These are phyloP conservation scores for Noccaea caerulescens DNA, from an alignment of 345 rosid genomes.

Conservation along the genomic window DNA sequence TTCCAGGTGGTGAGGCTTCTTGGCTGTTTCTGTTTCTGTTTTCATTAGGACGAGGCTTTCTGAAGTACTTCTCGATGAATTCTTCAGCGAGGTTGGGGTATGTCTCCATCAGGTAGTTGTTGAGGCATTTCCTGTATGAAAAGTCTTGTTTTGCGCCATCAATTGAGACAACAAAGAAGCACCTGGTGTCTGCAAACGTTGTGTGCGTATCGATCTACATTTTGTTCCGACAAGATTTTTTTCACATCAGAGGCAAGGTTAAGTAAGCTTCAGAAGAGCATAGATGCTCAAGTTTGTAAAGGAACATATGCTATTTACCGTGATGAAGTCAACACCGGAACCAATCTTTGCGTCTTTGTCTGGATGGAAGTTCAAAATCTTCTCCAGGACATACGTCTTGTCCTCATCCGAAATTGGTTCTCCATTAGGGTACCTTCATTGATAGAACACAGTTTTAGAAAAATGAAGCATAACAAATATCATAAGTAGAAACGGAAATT, in stretches of 20 bases:
- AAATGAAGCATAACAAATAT: constrained; percentile 1
- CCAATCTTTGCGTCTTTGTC: constrained; percentile 73
- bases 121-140: constrained; percentile 77
- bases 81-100: constrained; percentile 66
- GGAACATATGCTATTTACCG: constrained; percentile 49
- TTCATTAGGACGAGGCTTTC: constrained; percentile 47
- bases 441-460: constrained; percentile 33
- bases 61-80: constrained; percentile 67
- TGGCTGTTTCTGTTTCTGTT: constrained; percentile 49
- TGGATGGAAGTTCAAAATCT: constrained; percentile 76
- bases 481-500: background rate
- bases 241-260: constrained; percentile 19
- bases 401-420: constrained; percentile 74
- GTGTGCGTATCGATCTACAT: constrained; percentile 73
- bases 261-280: constrained; percentile 4
- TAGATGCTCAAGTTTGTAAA: constrained; percentile 1
- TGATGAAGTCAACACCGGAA: constrained; percentile 74
- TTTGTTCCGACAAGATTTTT: background rate
- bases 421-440: constrained; percentile 76
- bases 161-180: constrained; percentile 72
- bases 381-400: constrained; percentile 61
- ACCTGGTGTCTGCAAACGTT: constrained; percentile 60
- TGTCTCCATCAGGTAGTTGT: constrained; percentile 60
- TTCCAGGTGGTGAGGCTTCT: constrained; percentile 34
- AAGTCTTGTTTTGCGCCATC: constrained; percentile 77